These are phyloP conservation scores for Ophiostoma quercus DNA, from an alignment of 2,329 filamentous ascomycete genomes.

Conservation along the genomic window DNA sequence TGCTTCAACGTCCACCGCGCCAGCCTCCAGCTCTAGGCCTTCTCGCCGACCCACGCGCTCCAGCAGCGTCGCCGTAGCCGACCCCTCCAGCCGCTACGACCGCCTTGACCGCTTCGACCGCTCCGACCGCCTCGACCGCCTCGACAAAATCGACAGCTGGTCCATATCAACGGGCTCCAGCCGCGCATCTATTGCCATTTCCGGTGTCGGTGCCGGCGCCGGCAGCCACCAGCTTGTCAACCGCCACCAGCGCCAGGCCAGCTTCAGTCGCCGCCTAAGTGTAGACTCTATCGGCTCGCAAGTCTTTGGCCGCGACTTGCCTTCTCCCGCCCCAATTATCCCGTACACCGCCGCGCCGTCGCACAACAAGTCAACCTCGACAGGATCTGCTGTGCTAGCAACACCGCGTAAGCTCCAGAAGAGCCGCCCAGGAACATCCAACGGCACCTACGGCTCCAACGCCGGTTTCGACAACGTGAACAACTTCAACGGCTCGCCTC, in stretches of 20 bases:
- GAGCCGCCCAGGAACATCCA: slow-evolving; percentile 33
- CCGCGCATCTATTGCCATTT: slow-evolving; percentile 36
- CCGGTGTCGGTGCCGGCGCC: slow-evolving; percentile 9
- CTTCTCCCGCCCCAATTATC: slow-evolving; percentile 19
- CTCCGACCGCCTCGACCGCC: slow-evolving; percentile 36
- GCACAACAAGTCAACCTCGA: neutral
- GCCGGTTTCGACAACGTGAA: slow-evolving; percentile 5
- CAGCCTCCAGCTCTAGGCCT: slow-evolving; percentile 24
- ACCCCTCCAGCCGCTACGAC: slow-evolving; percentile 35
- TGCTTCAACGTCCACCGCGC: slow-evolving; percentile 20
- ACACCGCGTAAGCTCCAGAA: slow-evolving; percentile 39
- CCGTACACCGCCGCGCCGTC: neutral
- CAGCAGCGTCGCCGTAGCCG: slow-evolving; percentile 36
- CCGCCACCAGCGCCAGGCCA: slow-evolving; percentile 32
- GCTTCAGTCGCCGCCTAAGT: slow-evolving; percentile 41
- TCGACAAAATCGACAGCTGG: slow-evolving; percentile 34
- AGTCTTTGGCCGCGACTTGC: slow-evolving; percentile 20
- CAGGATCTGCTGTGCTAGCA: neutral
- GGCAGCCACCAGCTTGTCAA: slow-evolving; percentile 29
- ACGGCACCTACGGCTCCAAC: slow-evolving; percentile 23
- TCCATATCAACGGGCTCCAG: slow-evolving; percentile 50
- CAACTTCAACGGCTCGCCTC: slow-evolving; percentile 14
- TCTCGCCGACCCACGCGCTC: slow-evolving; percentile 35
- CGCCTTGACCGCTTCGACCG: slow-evolving; percentile 43
- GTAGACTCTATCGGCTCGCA: slow-evolving; percentile 38